These are phyloP conservation scores for Trametes pubescens DNA, from an alignment of 1,284 basidiomycete species.

Conservation along the genomic window DNA sequence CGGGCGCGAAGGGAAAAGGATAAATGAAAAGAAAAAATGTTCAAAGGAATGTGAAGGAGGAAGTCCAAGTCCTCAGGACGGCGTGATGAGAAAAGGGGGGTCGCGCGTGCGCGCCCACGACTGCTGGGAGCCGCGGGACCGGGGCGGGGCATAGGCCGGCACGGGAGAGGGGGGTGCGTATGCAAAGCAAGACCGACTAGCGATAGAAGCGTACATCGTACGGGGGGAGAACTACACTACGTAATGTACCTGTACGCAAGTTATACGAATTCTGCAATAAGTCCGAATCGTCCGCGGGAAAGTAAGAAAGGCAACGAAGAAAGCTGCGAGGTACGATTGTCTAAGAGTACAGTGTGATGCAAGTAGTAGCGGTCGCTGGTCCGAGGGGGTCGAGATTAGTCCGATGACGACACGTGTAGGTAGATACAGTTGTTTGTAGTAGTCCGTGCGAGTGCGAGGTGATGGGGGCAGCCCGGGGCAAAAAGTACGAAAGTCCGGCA, in stretches of 20 bases:
- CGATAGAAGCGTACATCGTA: constrained; percentile 29
- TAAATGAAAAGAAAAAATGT: constrained; percentile 3
- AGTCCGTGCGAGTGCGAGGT: constrained; percentile 25
- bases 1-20: not conserved
- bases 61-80: constrained; percentile 29
- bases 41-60: constrained; percentile 13
- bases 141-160: not conserved
- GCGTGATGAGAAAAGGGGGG: not conserved
- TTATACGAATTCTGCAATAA: constrained; percentile 29
- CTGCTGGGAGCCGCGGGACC: constrained; percentile 18
- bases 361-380: constrained; percentile 23
- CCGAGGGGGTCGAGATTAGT: constrained; percentile 18
- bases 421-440: constrained; percentile 30
- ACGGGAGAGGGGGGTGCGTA: not conserved
- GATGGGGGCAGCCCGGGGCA: not conserved
- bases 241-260: constrained; percentile 28
- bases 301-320: constrained; percentile 16
- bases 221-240: constrained; percentile 29
- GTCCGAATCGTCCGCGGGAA: constrained; percentile 30
- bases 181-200: constrained; percentile 26
- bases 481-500: constrained; percentile 20
- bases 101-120: constrained; percentile 9
- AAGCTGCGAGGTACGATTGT: constrained; percentile 28
- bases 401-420: constrained; percentile 19
- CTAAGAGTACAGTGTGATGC: constrained; percentile 35